Conservation (phyloP, 805 yeast species). For the Yamadazyma nakazawae region DNA sequence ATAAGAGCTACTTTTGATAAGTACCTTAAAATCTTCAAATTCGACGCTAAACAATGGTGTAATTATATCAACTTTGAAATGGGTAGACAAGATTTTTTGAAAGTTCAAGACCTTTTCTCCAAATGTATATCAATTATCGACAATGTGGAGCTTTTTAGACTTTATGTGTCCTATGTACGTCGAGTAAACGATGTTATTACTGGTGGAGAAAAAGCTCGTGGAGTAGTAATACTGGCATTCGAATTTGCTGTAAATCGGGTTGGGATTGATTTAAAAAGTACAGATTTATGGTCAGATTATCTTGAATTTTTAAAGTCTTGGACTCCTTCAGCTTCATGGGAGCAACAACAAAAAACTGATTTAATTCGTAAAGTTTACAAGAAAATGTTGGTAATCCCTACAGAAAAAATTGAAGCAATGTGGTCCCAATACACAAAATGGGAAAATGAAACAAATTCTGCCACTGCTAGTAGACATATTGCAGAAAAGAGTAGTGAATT, state of each 20-base stretch:
- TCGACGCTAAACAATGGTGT: slow-evolving; percentile 64
- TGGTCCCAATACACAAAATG: slow-evolving; percentile 83
- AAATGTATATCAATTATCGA: slow-evolving; percentile 59
- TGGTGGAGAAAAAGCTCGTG: slow-evolving; percentile 79
- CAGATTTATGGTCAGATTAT: slow-evolving; percentile 77
- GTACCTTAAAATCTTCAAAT: slow-evolving; percentile 63
- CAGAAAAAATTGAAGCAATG: slow-evolving; percentile 65
- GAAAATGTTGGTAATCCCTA: slow-evolving; percentile 70
- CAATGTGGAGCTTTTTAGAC: slow-evolving; percentile 68
- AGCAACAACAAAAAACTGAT: slow-evolving; percentile 77
- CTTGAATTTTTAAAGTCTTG: slow-evolving; percentile 72
- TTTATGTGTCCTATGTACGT: slow-evolving; percentile 77
- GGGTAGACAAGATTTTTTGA: slow-evolving; percentile 59
- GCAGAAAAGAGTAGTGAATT: slow-evolving; percentile 80
- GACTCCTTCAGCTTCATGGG: slow-evolving; percentile 81
- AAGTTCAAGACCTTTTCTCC: slow-evolving; percentile 64
- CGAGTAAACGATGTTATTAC: slow-evolving; percentile 66
- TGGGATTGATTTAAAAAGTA: slow-evolving; percentile 73
- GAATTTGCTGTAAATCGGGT: slow-evolving; percentile 77
- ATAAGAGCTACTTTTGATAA: slow-evolving; percentile 57
- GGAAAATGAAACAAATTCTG: slow-evolving; percentile 72
- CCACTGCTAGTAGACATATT: slow-evolving; percentile 80
- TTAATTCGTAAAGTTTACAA: slow-evolving; percentile 70
- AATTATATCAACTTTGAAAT: slow-evolving; percentile 64
- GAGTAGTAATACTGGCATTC: slow-evolving; percentile 73